Evolutionary conservation across 192 early-diverging fungal genomes (phyloP), one percentile per base, ranked within the genome.

Genomic region (Polychytrium aggregatum): DNA sequence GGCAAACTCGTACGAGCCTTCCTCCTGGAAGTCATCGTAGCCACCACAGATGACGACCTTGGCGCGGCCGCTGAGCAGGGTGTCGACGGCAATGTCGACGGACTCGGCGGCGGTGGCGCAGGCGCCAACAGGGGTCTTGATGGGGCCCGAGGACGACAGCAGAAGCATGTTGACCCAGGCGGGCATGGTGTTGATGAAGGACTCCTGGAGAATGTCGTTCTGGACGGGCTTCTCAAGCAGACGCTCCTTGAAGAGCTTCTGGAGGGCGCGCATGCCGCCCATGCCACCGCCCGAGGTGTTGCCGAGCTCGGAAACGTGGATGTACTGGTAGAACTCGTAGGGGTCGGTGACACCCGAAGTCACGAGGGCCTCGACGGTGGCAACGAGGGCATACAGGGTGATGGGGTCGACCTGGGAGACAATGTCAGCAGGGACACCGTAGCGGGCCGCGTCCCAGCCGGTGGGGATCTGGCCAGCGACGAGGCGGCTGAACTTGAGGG

Each of bases 141-240:
- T 92, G 10, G 88, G 88, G 28, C 93, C 93, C 0, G 90, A 83
- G 0, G 90, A 79, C 14, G 90, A 92, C 8, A 97, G 73, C 41
- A 97, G 68, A 55, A 97, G 76, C 83, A 97, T 81, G 73, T 97
- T 97, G 61, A 94, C 79, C 93, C 93, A 97, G 40, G 89, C 93
- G 17, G 88, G 77, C 81, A 86, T 86, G 44, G 90, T 92, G 77
- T 86, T 92, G 60, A 92, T 82, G 77, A 97, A 97, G 25, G 82
- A 83, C 69, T 97, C 93, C 51, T 97, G 93, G 55, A 93, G 65
- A 50, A 97, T 85, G 54, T 94, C 93, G 63, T 84, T 82, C 62
- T 89, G 87, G 18, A 90, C 78, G 35, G 81, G 84, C 60, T 82
- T 78, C 58, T 92, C 93, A 26, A 81, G 52, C 9, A 80, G 46